Percentiles rank a stretch among this genome's conserved stretches.
Conservation (phyloP, 2,329 filamentous ascomycete genomes). For the Teratosphaeria gauchensis region DNA sequence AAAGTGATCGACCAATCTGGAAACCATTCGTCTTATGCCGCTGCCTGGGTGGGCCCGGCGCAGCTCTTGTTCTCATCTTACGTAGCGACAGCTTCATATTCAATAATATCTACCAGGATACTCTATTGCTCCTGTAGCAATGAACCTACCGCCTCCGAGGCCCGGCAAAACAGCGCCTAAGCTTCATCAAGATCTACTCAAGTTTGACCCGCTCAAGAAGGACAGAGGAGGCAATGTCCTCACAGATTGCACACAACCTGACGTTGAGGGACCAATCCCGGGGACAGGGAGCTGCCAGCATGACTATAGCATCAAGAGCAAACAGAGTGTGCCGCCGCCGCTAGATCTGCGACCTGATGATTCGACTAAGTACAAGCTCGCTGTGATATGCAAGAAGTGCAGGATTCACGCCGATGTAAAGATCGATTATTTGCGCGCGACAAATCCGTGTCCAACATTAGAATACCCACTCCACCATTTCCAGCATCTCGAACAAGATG, state of each 20-base stretch:
- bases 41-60: not conserved
- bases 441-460: conserved; percentile 36
- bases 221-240: conserved; percentile 34
- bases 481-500: conserved; percentile 12
- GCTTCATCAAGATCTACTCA: conserved; percentile 42
- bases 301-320: conserved; percentile 46
- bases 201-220: conserved; percentile 43
- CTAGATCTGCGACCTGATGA: conserved; percentile 31
- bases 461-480: conserved; percentile 55
- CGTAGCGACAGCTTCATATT: not conserved
- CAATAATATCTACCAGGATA: not conserved
- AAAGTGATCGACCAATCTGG: not conserved
- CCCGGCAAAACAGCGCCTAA: conserved; percentile 42
- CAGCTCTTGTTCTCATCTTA: not conserved
- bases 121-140: not conserved
- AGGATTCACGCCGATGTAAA: conserved; percentile 52
- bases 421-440: conserved; percentile 39
- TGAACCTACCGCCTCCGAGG: conserved; percentile 5
- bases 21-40: not conserved
- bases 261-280: conserved; percentile 26
- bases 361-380: conserved; percentile 44
- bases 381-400: conserved; percentile 53
- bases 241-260: conserved; percentile 44
- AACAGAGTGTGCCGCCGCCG: conserved; percentile 42
- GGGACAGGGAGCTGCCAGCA: conserved; percentile 46